These are phyloP conservation scores for Mycena vulgaris DNA, from an alignment of 768 basidiomycete genomes.

Conservation along the genomic window DNA sequence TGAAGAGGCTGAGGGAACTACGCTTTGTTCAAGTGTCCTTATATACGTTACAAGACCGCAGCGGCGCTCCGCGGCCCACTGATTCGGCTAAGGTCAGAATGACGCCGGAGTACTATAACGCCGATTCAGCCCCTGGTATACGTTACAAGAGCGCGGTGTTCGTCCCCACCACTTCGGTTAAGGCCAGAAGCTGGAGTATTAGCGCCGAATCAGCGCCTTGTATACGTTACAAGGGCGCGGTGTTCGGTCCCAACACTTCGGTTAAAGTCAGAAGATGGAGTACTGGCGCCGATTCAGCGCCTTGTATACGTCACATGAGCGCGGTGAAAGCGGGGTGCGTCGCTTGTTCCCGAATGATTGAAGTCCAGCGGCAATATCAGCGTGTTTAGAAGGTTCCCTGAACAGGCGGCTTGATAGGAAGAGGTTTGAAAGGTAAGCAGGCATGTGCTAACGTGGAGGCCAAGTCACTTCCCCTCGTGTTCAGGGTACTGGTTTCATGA, in stretches of 20 bases:
- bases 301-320: background rate
- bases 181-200: no score
- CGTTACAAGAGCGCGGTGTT: background rate
- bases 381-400: conserved; percentile 13
- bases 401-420: conserved; percentile 1
- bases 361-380: conserved; percentile 12
- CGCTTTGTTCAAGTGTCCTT: conserved; percentile 11
- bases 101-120: conserved; percentile 1
- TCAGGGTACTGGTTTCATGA: conserved; percentile 1
- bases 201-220: no score
- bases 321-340: background rate
- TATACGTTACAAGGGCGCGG: background rate
- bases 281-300: conserved; percentile 8
- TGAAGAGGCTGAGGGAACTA: conserved; percentile 8
- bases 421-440: background rate
- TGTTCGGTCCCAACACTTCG: conserved; percentile 8
- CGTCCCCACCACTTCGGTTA: no score
- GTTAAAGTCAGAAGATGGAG: conserved; percentile 5
- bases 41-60: conserved; percentile 12
- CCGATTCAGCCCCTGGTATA: conserved; percentile 1
- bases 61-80: background rate
- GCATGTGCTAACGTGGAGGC: background rate
- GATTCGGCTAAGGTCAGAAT: background rate
- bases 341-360: conserved; percentile 6
- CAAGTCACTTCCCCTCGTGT: background rate